Base-by-base conservation (phyloP, 2,329 filamentous ascomycete genomes). In the Rosellinia necatrix region DNA sequence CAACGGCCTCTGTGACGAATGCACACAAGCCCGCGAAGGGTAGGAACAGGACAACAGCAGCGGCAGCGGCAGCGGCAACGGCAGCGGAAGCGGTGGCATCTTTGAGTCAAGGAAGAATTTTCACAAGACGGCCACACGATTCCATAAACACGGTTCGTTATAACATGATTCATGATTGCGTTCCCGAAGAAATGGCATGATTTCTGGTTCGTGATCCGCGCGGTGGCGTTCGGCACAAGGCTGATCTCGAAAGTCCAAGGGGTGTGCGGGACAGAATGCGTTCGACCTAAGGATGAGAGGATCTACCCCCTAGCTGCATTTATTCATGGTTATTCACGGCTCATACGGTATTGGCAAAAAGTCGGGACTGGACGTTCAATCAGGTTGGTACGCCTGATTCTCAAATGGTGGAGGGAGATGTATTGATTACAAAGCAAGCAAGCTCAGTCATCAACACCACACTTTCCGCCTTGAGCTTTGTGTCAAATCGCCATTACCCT, bases 1-100 rank as follows among this genome's bases (percentile, higher is more conserved):
- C 8, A 55, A 58, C 22, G 68, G 68, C 3, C 64, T 67, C 17
- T 70, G 68, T 58, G 60, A 66, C 24, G 68, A 70, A 37, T 70
- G 68, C 42, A 62, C 67, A 10, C 48, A 51, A 22, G 64, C 63
- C 13, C 62, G 65, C 17, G 63, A 66, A 32, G 43, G 40, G 7
- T 62, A 65, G 30, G 10, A 13, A 34, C 10, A 12, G 40, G 21
- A 10, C 30, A 37, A 56, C 50, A 24, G 30, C n/a, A n/a, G n/a
- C n/a, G n/a, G n/a, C n/a, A n/a, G n/a, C n/a, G n/a, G n/a, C n/a
- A n/a, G n/a, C n/a, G n/a, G n/a, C n/a, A n/a, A n/a, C n/a, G n/a
- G n/a, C n/a, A n/a, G n/a, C n/a, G n/a, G n/a, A n/a, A n/a, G n/a
- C n/a, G n/a, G n/a, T 17, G 12, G 32, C 30, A 30, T 22, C 12